Conservation (phyloP, 2,329 filamentous ascomycete species). For the Alternaria solani region DNA sequence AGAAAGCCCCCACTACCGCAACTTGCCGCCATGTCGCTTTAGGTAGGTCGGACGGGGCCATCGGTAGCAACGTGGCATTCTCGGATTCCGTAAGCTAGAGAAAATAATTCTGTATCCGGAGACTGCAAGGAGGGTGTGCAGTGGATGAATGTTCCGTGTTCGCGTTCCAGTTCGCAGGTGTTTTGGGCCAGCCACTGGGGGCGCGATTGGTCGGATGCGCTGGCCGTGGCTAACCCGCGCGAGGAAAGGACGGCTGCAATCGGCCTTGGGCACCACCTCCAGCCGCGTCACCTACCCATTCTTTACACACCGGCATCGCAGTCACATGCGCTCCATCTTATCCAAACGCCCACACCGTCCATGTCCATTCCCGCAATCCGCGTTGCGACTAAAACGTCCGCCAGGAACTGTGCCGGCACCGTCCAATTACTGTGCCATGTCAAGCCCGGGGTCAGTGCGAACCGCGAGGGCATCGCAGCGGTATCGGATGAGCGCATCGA, state of each 20-base stretch:
- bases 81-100: too few species aligned
- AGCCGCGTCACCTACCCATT: constrained; percentile 2
- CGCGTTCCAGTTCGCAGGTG: not conserved
- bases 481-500: constrained; percentile 67
- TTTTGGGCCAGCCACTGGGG: not conserved
- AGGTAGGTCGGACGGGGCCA: constrained; percentile 21
- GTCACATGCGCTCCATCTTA: not conserved
- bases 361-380: constrained; percentile 36
- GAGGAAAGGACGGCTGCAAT: constrained; percentile 15
- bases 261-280: constrained; percentile 10
- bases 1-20: constrained; percentile 1
- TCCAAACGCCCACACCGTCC: not conserved
- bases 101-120: not conserved
- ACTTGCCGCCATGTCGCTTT: constrained; percentile 26
- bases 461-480: constrained; percentile 67
- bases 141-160: too few species aligned
- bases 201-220: constrained; percentile 1
- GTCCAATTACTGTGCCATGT: constrained; percentile 72
- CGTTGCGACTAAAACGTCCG: constrained; percentile 35
- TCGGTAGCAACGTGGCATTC: not conserved
- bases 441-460: constrained; percentile 70
- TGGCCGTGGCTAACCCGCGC: not conserved
- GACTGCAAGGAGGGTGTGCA: too few species aligned
- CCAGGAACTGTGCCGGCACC: constrained; percentile 13
- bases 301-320: constrained; percentile 1